Base-by-base conservation (phyloP, 2,329 filamentous ascomycete species). In the Hortaea werneckii region DNA sequence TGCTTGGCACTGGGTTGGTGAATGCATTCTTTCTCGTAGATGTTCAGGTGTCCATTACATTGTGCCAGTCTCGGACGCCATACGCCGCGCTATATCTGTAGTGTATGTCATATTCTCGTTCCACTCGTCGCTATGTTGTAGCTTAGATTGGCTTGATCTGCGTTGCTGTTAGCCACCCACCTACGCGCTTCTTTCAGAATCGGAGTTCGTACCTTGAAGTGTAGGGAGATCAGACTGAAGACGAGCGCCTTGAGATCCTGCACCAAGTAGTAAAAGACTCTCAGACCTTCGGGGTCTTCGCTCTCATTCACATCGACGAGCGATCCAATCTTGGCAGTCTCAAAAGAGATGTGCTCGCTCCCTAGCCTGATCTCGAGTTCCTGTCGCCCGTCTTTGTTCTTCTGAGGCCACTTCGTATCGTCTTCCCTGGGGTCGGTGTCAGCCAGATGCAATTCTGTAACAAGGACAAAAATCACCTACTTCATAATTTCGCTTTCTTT, bases 291-390 rank as follows among this genome's bases (percentile, higher is more conserved):
- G 1, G 92, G 92, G 62, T 98, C 92, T 43, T 87, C 84, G 2
- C 89, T 95, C 63, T 96, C 92, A 42, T 88, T 94, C 49, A 98
- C 92, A 63, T 98, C 92, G 55, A 95, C 89, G 42, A 98, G 73
- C 6, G 92, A 96, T 50, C 92, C 92, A 56, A 98, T 96, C 70
- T 98, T 98, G 32, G 92, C 92, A 29, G 92, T 98, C 89, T 98
- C 92, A 56, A 98, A 98, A 1, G 88, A 94, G 57, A 98, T 96
- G 66, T 96, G 90, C 53, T 98, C 92, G 59, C 85, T 92, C 37
- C 90, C 92, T 46, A 98, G 66, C 41, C 89, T 79, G 48, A 98
- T 95, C 67, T 98, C 92, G 41, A 98, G 75, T 70, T 98, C 92
- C 65, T 98, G 92, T 53, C 90, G 80, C 32, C 92, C 92, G 60